phyloP scores from a whole-genome alignment of 1,284 basidiomycete species.

The Leccinum griseonigrum region DNA sequence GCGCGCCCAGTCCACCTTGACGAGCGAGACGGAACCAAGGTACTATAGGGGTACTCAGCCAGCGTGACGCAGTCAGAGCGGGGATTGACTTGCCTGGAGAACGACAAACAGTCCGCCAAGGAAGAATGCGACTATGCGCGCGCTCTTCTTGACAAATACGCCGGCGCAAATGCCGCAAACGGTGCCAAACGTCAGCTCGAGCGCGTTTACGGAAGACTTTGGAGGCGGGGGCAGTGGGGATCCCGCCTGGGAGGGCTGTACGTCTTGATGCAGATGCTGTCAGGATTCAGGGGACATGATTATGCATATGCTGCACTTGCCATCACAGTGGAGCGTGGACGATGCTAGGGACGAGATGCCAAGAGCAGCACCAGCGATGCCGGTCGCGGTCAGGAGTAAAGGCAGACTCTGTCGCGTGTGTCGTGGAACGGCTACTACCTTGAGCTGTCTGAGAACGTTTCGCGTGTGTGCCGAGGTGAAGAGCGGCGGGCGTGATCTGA shows the following conservation, averaged over 20 bases:
- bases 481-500: conserved; percentile 6
- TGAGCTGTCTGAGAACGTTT: not conserved
- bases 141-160: conserved; percentile 93
- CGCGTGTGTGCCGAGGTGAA: conserved; percentile 3
- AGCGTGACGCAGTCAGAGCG: not conserved
- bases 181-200: conserved; percentile 86
- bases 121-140: conserved; percentile 78
- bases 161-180: conserved; percentile 87
- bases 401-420: conserved; percentile 11
- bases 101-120: conserved; percentile 86
- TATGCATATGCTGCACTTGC: conserved; percentile 21
- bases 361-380: conserved; percentile 38
- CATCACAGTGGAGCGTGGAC: conserved; percentile 37
- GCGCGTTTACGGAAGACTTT: conserved; percentile 69
- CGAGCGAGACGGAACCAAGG: conserved; percentile 63
- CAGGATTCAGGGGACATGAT: not conserved
- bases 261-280: conserved; percentile 16
- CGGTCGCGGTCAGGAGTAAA: conserved; percentile 22
- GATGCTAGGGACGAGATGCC: conserved; percentile 30
- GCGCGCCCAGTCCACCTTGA: conserved; percentile 79
- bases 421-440: not conserved
- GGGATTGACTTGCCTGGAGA: conserved; percentile 63
- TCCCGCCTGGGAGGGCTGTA: conserved; percentile 1
- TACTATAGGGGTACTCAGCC: conserved; percentile 53
- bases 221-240: conserved; percentile 50